A percentile compares a stretch with the other conserved stretches of the same genome.
Conservation (phyloP, 495 filamentous ascomycete genomes). For the Talaromyces adpressus region DNA sequence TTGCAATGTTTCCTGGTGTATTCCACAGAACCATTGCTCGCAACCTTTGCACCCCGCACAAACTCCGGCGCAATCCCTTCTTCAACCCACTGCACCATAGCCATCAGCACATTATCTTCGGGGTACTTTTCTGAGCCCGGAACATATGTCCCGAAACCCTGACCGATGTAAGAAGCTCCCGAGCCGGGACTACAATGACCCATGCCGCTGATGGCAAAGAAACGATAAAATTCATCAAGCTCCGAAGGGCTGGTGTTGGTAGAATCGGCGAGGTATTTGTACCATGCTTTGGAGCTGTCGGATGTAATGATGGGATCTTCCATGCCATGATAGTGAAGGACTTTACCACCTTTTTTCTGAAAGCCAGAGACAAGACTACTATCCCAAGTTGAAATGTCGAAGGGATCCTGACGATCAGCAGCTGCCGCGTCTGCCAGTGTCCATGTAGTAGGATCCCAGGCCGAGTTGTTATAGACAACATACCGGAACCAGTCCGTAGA, state of each 20-base stretch:
- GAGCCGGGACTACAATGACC: constrained; percentile 2
- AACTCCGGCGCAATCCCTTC: constrained; percentile 1
- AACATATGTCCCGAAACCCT: background rate
- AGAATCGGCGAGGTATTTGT: constrained; percentile 10
- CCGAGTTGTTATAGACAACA: constrained; percentile 45
- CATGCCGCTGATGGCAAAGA: constrained; percentile 23
- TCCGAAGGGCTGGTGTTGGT: constrained; percentile 1
- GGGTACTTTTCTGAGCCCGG: constrained; percentile 1
- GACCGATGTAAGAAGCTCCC: background rate
- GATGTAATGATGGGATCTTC: constrained; percentile 15
- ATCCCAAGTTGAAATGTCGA: constrained; percentile 17
- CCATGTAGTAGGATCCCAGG: constrained; percentile 37
- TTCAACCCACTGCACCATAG: constrained; percentile 15
- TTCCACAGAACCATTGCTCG: constrained; percentile 15
- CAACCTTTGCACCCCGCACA: background rate
- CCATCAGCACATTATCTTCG: constrained; percentile 10
- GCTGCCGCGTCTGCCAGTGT: constrained; percentile 31
- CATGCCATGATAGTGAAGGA: constrained; percentile 35
- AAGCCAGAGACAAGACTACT: constrained; percentile 26
- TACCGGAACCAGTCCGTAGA: constrained; percentile 45
- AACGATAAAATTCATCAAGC: constrained; percentile 18
- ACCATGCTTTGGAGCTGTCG: constrained; percentile 15
- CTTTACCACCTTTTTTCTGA: constrained; percentile 27
- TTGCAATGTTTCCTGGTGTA: constrained; percentile 35
- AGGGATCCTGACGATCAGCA: constrained; percentile 35